Evolutionary conservation across 257 asterid species (phyloP), one percentile per base, ranked within the genome.

Genomic region (Capsicum pubescens): DNA sequence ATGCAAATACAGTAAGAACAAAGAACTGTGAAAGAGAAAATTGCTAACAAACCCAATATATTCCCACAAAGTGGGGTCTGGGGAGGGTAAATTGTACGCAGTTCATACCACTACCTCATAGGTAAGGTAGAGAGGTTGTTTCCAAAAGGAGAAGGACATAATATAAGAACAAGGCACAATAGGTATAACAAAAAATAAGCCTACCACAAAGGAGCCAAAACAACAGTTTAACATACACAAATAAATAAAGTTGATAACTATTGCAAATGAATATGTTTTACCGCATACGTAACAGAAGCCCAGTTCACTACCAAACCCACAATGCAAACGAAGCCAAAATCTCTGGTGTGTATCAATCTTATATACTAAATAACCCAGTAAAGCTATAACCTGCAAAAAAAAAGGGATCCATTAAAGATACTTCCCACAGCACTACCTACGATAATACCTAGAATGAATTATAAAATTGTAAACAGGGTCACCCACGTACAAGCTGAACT

Each of bases 261-360:
- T 26, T 13, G 63, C 8, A 2, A 4, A 14, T 26, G 64, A 76
- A 76, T 54, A 76, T 96, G 26, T 26, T 26, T 26, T 26, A 26
- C 26, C 26, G 26, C 26, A 26, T 26, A 26, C 26, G 26, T 26
- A 96, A 90, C 92, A 94, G 92, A 96, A 96, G 87, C 98, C 89
- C 56, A 92, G 84, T 80, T 82, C 95, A 77, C 91, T 87, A 9
- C 94, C 97, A 78, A 96, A 92, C 48, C 93, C 97, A 97, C 97
- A 96, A 54, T 92, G 85, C 35, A 81, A 88, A 64, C 92, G 97
- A 76, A 96, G 93, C 98, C 98, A 92, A 83, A 54, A 90, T 82
- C 91, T 88, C 87, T 96, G 92, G 82, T 87, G 89, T 44, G 89
- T 85, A 79, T 96, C 99, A 87, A 89, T 87, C 81, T 91, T 87